These are phyloP conservation scores for Fonsecaea monophora DNA, from an alignment of 2,329 filamentous ascomycete species.

Conservation along the genomic window DNA sequence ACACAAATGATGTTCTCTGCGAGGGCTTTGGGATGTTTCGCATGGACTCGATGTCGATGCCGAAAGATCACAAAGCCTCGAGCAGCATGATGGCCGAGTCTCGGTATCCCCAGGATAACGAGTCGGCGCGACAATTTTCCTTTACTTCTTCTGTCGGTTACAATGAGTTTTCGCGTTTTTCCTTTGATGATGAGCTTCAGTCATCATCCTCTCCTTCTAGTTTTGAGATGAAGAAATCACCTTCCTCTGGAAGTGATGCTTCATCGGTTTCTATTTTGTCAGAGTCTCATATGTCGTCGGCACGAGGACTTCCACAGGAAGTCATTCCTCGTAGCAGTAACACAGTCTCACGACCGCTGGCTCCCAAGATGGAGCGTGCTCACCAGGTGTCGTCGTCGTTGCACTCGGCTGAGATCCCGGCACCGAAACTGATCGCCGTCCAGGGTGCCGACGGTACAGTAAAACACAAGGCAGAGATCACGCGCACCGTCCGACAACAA, in stretches of 20 bases:
- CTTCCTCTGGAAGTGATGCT: slow-evolving; percentile 55
- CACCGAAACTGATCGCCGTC: slow-evolving; percentile 60
- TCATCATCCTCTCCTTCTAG: slow-evolving; percentile 49
- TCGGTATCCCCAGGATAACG: slow-evolving; percentile 38
- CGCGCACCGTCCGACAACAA: slow-evolving; percentile 65
- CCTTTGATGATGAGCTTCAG: slow-evolving; percentile 42
- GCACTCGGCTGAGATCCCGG: slow-evolving; percentile 44
- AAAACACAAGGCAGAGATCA: slow-evolving; percentile 61
- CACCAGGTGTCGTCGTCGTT: slow-evolving; percentile 42
- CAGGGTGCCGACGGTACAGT: slow-evolving; percentile 60
- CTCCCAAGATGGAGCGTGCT: slow-evolving; percentile 53
- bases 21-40: slow-evolving; percentile 54
- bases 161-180: slow-evolving; percentile 43
- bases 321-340: slow-evolving; percentile 51
- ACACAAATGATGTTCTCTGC: slow-evolving; percentile 54
- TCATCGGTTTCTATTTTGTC: slow-evolving; percentile 48
- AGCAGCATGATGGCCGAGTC: slow-evolving; percentile 43
- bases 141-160: slow-evolving; percentile 48
- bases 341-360: slow-evolving; percentile 52
- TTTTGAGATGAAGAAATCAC: slow-evolving; percentile 59
- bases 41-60: slow-evolving; percentile 48
- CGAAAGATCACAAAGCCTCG: slow-evolving; percentile 42
- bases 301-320: slow-evolving; percentile 55
- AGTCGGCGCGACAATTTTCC: slow-evolving; percentile 39
- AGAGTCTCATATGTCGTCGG: slow-evolving; percentile 48